Base-by-base conservation (phyloP, 768 basidiomycete genomes). In the Boletus edulis region DNA sequence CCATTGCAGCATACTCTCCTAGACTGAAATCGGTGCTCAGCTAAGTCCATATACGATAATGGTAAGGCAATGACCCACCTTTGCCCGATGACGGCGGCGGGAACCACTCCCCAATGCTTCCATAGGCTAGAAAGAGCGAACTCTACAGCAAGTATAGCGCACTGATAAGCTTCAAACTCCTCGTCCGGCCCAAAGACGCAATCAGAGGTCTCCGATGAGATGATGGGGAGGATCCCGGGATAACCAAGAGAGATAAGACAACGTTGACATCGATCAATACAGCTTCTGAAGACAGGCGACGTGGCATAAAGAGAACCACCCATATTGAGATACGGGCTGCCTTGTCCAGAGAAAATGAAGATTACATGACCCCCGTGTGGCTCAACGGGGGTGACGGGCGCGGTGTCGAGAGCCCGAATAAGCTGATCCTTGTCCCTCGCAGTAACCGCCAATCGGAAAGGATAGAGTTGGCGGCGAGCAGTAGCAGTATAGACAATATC, bases 321-420 rank as follows among this genome's bases (percentile, higher is more conserved):
- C 87, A 89, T 89, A 7, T 82, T 80, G 17, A 74, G 63, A 70
- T 85, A 85, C 57, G 89, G 86, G 32, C 80, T 74, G 38, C 87
- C 89, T 63, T 89, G 86, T 9, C 89, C 89, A 17, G 87, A 84
- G 66, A 88, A 89, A 4, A 89, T 83, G 60, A 90, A 88, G 6
- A 82, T 75, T 2, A 79, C 74, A 4, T 73, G 69, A n/a, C 62
- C 63, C 12, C 64, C 58, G 1, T 53, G 32, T 15, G 69, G 60
- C n/a, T 62, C 56, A 22, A 69, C 64, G 40, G 73, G 66, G 18
- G 72, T 63, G 22, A 75, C 61, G 4, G 70, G 49, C 8, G 80
- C 73, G 0, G 58, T 59, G 6, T 55, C 59, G 9, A 91, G 72
- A 46, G 74, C 77, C 17, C 72, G 67, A 8, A 79, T 53, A 3